These are phyloP conservation scores for Chrysophaeum taylorii DNA, from an alignment of 352 stramenopile genomes.

Conservation along the genomic window DNA sequence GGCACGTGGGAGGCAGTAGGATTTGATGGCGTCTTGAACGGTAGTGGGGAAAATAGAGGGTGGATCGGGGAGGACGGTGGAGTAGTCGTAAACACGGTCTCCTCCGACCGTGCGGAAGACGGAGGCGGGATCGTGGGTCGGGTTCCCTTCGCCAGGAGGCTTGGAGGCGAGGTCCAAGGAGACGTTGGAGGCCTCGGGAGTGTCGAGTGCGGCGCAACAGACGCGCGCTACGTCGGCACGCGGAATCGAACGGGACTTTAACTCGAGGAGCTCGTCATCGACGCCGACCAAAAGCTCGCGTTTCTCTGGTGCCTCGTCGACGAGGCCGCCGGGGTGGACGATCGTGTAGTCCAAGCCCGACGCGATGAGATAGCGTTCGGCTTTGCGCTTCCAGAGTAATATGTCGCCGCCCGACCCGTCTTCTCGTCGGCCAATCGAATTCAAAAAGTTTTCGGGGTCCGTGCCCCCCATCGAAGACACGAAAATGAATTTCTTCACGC, in stretches of 20 bases:
- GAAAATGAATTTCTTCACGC: slow-evolving; percentile 45
- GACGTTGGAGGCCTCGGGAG: slow-evolving; percentile 18
- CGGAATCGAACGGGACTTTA: slow-evolving; percentile 37
- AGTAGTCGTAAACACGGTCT: background rate
- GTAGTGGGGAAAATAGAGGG: no score
- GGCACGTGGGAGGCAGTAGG: no score
- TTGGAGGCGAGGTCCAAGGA: slow-evolving; percentile 45
- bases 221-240: slow-evolving; percentile 52
- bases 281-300: slow-evolving; percentile 31
- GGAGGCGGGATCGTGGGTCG: slow-evolving; percentile 11
- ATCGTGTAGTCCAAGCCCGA: slow-evolving; percentile 40
- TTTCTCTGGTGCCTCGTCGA: slow-evolving; percentile 37
- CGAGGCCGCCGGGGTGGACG: slow-evolving; percentile 39
- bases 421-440: slow-evolving; percentile 33
- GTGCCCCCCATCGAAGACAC: slow-evolving; percentile 40
- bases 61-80: background rate
- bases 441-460: slow-evolving; percentile 42
- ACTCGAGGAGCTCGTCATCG: slow-evolving; percentile 37
- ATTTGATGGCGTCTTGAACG: no score
- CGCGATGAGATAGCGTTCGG: slow-evolving; percentile 26
- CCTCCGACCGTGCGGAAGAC: background rate
- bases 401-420: slow-evolving; percentile 40
- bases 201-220: slow-evolving; percentile 36
- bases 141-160: slow-evolving; percentile 26
- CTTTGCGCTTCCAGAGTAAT: slow-evolving; percentile 40